Evolutionary conservation across 805 yeast genomes (phyloP), one percentile per base, ranked within the genome.

Genomic region (Suhomyces pyralidae): DNA sequence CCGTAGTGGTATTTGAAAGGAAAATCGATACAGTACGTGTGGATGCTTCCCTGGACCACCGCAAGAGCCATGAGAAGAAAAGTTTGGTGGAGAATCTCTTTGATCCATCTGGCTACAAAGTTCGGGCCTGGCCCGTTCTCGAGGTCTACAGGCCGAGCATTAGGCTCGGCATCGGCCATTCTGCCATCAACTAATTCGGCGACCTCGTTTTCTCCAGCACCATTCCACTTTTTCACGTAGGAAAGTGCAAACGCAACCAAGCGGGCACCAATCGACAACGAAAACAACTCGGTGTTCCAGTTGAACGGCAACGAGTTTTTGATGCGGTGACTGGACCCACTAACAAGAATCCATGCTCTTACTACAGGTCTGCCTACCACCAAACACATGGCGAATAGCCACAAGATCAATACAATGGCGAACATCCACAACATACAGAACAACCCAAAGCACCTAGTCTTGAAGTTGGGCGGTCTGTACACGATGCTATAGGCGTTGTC

Each of bases 381-480:
- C 14, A 67, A 52, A 0, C 69, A 70, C 3, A 48, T 26, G 14
- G 71, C 42, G 3, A 58, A 40, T 5, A 67, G 42, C 5, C 54
- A 43, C 22, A 72, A 48, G 15, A 71, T 56, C 15, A 74, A 54
- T 3, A 73, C 50, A 1, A 70, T 70, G 0, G 76, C 71, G 59
- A 77, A 79, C 2, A 72, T 51, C 83, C 88, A 83, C 14, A 82
- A 64, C 64, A 71, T 61, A 7, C 69, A 55, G 20, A 82, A 68
- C 44, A 88, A 64, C 0, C 62, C 70, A 20, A 79, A 71, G 34
- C 90, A 77, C 53, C 97, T 77, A 2, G 62, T 30, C 49, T 83
- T 78, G 67, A 93, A 89, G 48, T 78, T 59, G 1, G 96, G 96
- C 4, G 99, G 98, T 45, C 90, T 77, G 69, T 92, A 96, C 2